These are phyloP conservation scores for Cinchona pubescens DNA, from an alignment of 257 asterid species.

Conservation along the genomic window DNA sequence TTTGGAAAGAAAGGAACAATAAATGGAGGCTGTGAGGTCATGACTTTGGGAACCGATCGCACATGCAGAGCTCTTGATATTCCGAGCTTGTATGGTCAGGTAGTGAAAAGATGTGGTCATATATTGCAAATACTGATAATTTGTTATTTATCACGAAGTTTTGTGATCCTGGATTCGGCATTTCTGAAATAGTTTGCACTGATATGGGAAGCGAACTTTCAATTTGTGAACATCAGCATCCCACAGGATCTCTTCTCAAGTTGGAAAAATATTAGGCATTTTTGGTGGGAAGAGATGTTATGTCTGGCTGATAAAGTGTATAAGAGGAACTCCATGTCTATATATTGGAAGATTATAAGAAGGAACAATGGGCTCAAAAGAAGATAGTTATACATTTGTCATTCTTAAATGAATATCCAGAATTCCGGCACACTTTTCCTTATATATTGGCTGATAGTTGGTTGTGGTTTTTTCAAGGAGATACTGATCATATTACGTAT, in stretches of 20 bases:
- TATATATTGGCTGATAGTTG: not conserved
- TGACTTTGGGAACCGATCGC: conserved; percentile 16
- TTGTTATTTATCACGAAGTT: not conserved
- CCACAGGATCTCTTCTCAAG: not conserved
- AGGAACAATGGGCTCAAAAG: conserved; percentile 17
- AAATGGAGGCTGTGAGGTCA: not conserved
- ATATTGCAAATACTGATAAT: not conserved
- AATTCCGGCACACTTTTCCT: not conserved
- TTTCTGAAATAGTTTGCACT: conserved; percentile 11
- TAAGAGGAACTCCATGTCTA: conserved; percentile 11
- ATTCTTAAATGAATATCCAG: conserved; percentile 2
- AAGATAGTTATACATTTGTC: conserved; percentile 21
- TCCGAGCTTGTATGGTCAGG: conserved; percentile 6
- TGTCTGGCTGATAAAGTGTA: conserved; percentile 10
- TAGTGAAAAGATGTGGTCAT: not conserved
- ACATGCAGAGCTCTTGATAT: conserved; percentile 23
- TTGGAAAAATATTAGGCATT: too few relatives aligned
- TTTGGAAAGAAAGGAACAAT: not conserved
- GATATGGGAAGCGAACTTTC: conserved; percentile 29
- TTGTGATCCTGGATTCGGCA: not conserved
- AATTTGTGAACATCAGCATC: not conserved
- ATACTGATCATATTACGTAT: not conserved
- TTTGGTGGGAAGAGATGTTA: conserved; percentile 30
- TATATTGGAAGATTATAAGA: conserved; percentile 29
- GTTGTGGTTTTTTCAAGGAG: not conserved